phyloP scores from a whole-genome alignment of 768 basidiomycete genomes.

The Panellus pusillus region DNA sequence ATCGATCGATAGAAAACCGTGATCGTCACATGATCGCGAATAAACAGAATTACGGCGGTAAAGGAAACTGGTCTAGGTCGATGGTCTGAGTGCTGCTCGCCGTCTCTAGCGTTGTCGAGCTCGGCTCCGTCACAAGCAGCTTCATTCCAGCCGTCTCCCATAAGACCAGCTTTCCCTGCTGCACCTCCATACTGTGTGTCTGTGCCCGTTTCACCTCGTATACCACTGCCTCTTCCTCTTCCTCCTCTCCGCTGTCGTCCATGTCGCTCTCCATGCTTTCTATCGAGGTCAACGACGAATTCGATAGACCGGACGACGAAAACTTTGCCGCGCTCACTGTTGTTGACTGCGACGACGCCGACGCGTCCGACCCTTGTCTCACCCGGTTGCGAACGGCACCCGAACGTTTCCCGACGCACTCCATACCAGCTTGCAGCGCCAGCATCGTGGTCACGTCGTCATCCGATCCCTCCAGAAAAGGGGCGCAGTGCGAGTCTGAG shows the following conservation, averaged over 20 bases:
- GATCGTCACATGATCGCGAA: background rate
- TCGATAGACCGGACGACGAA: slow-evolving; percentile 13
- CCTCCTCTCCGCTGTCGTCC: slow-evolving; percentile 32
- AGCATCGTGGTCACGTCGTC: slow-evolving; percentile 25
- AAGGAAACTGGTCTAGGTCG: slow-evolving; percentile 47
- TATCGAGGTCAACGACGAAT: slow-evolving; percentile 24
- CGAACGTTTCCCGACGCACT: slow-evolving; percentile 23
- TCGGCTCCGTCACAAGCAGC: slow-evolving; percentile 38
- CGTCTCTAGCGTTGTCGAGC: slow-evolving; percentile 34
- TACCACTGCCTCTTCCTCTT: slow-evolving; percentile 28
- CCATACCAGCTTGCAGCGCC: slow-evolving; percentile 27
- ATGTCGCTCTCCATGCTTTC: slow-evolving; percentile 18
- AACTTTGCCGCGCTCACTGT: slow-evolving; percentile 22
- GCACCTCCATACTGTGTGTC: slow-evolving; percentile 51
- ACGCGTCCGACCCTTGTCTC: slow-evolving; percentile 33
- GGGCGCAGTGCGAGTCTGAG: slow-evolving; percentile 3
- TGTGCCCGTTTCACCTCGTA: slow-evolving; percentile 50
- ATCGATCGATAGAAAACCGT: too few species aligned
- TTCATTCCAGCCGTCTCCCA: slow-evolving; percentile 21
- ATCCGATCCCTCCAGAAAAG: slow-evolving; percentile 17
- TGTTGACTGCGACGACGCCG: slow-evolving; percentile 31
- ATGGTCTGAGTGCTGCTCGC: slow-evolving; percentile 38
- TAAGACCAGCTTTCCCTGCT: slow-evolving; percentile 43
- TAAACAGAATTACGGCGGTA: slow-evolving; percentile 29
- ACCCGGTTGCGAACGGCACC: slow-evolving; percentile 21